phyloP scores from a whole-genome alignment of 768 basidiomycete species.

The Kwoniella europaea region DNA sequence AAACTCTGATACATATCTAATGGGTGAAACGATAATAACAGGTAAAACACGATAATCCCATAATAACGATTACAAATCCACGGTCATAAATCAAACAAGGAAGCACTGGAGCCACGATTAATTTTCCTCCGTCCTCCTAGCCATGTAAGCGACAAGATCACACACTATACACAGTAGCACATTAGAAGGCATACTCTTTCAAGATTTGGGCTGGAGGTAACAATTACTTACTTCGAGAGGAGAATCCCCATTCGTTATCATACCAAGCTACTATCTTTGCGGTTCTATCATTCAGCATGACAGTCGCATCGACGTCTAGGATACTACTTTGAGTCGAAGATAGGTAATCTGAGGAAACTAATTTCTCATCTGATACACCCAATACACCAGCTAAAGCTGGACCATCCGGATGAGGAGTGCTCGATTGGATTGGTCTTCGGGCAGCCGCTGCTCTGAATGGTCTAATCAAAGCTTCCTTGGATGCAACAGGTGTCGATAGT shows the following conservation, averaged over 20 bases:
- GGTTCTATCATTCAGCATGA: conserved; percentile 50
- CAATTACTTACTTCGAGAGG: conserved; percentile 35
- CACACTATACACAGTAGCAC: conserved; percentile 33
- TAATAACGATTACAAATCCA: no score
- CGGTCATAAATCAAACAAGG: no score
- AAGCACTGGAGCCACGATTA: no score
- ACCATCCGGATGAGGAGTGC: conserved; percentile 20
- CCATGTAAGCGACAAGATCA: conserved; percentile 55
- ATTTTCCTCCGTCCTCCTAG: neutral
- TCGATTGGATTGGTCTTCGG: conserved; percentile 27
- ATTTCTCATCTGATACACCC: conserved; percentile 56
- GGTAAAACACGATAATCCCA: no score
- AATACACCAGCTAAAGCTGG: conserved; percentile 49
- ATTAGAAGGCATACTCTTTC: no score
- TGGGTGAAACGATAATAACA: no score
- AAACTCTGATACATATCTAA: no score
- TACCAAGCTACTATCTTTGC: conserved; percentile 58
- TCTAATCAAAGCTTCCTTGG: conserved; percentile 52
- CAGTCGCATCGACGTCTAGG: conserved; percentile 54
- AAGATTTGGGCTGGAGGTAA: no score
- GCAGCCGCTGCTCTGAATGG: conserved; percentile 51
- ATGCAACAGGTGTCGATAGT: conserved; percentile 44
- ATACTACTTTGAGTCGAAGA: conserved; percentile 46
- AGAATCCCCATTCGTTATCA: conserved; percentile 57
- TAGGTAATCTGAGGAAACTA: conserved; percentile 57